phyloP scores from a whole-genome alignment of 2,329 filamentous ascomycete species.

The Ceratocystis colombiana region DNA sequence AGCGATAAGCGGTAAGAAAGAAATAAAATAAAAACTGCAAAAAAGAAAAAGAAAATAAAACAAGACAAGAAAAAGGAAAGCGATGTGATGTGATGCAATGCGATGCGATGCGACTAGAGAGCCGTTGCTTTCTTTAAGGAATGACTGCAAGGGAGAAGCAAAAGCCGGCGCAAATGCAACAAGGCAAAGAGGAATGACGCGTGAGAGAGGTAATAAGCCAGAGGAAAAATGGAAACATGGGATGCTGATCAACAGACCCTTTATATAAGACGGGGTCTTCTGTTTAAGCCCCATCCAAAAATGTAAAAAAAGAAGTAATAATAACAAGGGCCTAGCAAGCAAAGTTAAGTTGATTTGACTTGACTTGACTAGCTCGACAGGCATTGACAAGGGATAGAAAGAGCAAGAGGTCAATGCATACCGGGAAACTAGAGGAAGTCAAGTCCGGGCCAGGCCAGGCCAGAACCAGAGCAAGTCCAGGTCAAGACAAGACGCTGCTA shows the following conservation, averaged over 20 bases:
- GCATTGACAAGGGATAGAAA: neutral
- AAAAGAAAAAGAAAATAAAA: neutral
- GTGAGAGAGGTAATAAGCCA: neutral
- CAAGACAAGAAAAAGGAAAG: too few relatives aligned
- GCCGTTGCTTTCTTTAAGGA: neutral
- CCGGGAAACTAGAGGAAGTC: neutral
- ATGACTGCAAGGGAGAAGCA: constrained; percentile 10
- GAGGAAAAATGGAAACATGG: neutral
- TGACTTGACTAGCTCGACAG: neutral
- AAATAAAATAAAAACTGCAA: neutral
- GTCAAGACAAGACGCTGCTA: too few relatives aligned
- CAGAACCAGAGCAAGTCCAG: too few relatives aligned
- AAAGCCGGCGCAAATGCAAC: neutral
- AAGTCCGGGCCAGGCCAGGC: too few relatives aligned
- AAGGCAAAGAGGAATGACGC: constrained; percentile 1
- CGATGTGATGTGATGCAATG: neutral
- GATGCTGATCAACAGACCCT: neutral
- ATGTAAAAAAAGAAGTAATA: neutral
- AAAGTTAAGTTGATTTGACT: neutral
- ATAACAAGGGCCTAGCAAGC: neutral
- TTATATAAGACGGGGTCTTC: neutral
- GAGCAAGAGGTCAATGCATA: neutral
- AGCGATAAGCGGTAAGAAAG: neutral
- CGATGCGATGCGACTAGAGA: too few relatives aligned
- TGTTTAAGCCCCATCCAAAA: neutral